Evolutionary conservation across 2,329 filamentous ascomycete species (phyloP).

Genomic region (Beauveria scarabaeidicola): DNA sequence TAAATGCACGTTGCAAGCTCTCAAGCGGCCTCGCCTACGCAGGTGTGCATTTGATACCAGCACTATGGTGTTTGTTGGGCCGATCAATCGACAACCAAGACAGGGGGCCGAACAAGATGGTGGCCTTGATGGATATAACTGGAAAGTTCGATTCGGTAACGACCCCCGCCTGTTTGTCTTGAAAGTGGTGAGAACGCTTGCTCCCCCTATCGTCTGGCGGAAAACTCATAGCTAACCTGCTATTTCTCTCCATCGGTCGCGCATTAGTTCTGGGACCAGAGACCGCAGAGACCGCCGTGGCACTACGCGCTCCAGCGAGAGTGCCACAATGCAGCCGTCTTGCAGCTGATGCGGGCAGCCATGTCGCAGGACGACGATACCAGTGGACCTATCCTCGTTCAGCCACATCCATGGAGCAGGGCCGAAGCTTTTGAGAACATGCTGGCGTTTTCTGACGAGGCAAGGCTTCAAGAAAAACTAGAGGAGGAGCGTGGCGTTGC

Average conservation of each 20-base stretch:
- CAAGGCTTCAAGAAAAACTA: neutral
- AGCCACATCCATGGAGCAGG: neutral
- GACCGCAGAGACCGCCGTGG: neutral
- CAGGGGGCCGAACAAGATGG: neutral
- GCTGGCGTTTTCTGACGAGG: neutral
- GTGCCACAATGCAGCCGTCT: neutral
- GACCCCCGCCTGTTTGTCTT: neutral
- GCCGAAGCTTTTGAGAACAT: neutral
- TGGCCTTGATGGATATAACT: constrained; percentile 3
- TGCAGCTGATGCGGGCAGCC: neutral
- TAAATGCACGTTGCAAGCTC: neutral
- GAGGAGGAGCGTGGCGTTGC: neutral
- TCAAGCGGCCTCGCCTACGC: neutral
- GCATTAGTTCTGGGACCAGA: neutral
- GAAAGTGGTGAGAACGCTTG: neutral
- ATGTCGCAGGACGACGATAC: neutral
- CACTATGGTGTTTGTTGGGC: too few relatives aligned
- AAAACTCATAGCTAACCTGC: neutral
- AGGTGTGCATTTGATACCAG: too few relatives aligned
- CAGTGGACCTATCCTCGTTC: neutral
- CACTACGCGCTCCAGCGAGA: neutral
- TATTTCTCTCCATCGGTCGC: neutral
- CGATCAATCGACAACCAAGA: too few relatives aligned
- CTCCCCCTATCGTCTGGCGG: neutral
- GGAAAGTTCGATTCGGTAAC: neutral